These are phyloP conservation scores for Tulasnella sp. DNA, from an alignment of 768 basidiomycete genomes.

Conservation along the genomic window DNA sequence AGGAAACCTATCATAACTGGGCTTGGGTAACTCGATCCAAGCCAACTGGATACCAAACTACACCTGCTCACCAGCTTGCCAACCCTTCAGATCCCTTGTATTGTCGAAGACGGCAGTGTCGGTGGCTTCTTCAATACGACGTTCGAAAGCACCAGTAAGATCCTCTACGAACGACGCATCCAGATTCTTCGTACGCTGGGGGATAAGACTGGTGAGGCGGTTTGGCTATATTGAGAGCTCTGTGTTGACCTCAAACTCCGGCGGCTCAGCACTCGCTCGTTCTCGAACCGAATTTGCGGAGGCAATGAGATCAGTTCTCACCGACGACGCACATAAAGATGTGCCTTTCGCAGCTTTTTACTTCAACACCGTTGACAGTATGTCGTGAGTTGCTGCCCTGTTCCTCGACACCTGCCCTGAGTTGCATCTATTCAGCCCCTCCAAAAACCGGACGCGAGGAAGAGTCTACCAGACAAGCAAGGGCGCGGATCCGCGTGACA, in stretches of 20 bases:
- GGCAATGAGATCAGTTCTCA: not conserved
- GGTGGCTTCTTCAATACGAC: slow-evolving; percentile 19
- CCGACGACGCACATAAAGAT: slow-evolving; percentile 1
- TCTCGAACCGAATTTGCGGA: slow-evolving; percentile 5
- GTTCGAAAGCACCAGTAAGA: slow-evolving; percentile 20
- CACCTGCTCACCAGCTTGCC: not conserved
- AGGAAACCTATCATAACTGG: slow-evolving; percentile 19
- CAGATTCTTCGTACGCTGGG: slow-evolving; percentile 17
- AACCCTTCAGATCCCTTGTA: slow-evolving; percentile 16
- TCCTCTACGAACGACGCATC: slow-evolving; percentile 19
- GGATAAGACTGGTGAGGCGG: slow-evolving; percentile 7
- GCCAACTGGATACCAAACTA: not conserved
- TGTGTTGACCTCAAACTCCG: not conserved
- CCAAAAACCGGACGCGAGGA: not conserved
- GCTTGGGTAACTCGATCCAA: not conserved
- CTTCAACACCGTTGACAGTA: slow-evolving; percentile 7
- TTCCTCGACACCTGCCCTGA: not conserved
- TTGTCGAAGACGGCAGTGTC: slow-evolving; percentile 16
- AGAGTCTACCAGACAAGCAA: not conserved
- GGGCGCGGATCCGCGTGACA: not conserved
- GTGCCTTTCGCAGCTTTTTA: slow-evolving; percentile 10
- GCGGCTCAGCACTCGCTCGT: not conserved
- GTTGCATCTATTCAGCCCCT: not conserved
- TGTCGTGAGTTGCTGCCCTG: not conserved
- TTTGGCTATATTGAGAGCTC: not conserved